Evolutionary conservation across 495 filamentous ascomycete species (phyloP).

Genomic region (Podospora sp.): DNA sequence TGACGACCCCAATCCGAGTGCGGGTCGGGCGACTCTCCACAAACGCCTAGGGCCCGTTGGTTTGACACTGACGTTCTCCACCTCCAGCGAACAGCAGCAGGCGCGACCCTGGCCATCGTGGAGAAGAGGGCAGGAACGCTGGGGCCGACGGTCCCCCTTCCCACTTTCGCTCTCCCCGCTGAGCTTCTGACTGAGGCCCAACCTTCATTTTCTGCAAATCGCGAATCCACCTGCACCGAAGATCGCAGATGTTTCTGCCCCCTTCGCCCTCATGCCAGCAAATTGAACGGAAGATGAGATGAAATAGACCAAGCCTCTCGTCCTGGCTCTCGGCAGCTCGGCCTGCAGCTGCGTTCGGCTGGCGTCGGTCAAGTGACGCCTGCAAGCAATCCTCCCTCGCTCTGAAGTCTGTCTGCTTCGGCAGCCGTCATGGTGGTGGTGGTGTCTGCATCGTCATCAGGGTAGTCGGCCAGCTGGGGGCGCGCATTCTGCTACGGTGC

Average conservation of each 20-base stretch:
- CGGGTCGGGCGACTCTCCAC: slow-evolving; percentile 2
- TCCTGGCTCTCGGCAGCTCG: slow-evolving; percentile 10
- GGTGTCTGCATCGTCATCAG: slow-evolving; percentile 35
- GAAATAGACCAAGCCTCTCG: slow-evolving; percentile 7
- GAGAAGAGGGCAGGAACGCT: slow-evolving; percentile 12
- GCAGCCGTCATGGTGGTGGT: slow-evolving; percentile 22
- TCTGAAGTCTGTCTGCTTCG: slow-evolving; percentile 21
- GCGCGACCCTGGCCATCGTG: not conserved
- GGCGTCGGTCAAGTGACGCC: slow-evolving; percentile 21
- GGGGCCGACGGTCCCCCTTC: slow-evolving; percentile 38
- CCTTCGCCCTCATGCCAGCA: not conserved
- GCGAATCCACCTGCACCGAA: slow-evolving; percentile 6
- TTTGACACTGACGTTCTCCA: not conserved
- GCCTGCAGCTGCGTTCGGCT: slow-evolving; percentile 6
- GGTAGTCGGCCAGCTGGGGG: slow-evolving; percentile 31
- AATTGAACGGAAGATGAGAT: slow-evolving; percentile 6
- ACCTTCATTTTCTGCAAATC: slow-evolving; percentile 7
- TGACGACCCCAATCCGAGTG: not conserved
- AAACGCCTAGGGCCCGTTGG: not conserved
- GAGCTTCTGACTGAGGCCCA: not conserved
- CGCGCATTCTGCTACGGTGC: not conserved
- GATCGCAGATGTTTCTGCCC: not conserved
- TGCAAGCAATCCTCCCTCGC: slow-evolving; percentile 21
- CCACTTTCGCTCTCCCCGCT: slow-evolving; percentile 22
- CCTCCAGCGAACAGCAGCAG: slow-evolving; percentile 15